Evolutionary conservation across 2,329 filamentous ascomycete genomes (phyloP), one percentile per base, ranked within the genome.

Genomic region (Xylogone sp.): DNA sequence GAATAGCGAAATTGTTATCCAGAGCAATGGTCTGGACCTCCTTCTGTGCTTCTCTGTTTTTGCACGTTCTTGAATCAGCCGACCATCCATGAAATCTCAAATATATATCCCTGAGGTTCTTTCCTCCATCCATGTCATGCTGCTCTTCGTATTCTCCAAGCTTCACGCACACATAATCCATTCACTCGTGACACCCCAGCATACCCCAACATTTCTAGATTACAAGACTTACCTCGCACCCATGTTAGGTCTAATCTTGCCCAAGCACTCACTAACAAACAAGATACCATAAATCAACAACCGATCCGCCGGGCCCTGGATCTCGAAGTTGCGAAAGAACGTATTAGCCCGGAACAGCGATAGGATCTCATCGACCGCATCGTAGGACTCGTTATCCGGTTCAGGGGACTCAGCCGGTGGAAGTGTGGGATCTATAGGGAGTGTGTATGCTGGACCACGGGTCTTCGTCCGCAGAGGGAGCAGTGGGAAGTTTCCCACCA

Each of bases 261-360:
- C 77, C 68, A 99, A 75, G 64, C 90, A 92, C 71, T 97, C 92
- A 72, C 87, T 93, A 65, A 97, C 81, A 72, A 93, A 97, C 68
- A 96, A 81, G 69, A 97, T 99, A 56, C 93, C 93, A 75, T 99
- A 99, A 66, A 97, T 92, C 60, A 99, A 80, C 65, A 97, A 84
- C 42, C 94, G 83, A 73, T 99, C 94, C 53, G 94, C 93, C 21
- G 90, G 88, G 13, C 94, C 94, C 74, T 96, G 93, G 76, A 97
- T 96, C 78, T 97, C 94, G 65, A 99, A 99, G 80, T 97, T 99
- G 65, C 94, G 88, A 81, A 97, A 99, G 73, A 99, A 93, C 54
- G 93, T 97, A 77, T 99, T 97, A 64, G 94, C 93, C 59, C 94
- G 90, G 81, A 97, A 99, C 46, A 97, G 82, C 12, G 86, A 81